Evolutionary conservation across 352 stramenopile species (phyloP).

Genomic region (Aphanomyces stellatus): DNA sequence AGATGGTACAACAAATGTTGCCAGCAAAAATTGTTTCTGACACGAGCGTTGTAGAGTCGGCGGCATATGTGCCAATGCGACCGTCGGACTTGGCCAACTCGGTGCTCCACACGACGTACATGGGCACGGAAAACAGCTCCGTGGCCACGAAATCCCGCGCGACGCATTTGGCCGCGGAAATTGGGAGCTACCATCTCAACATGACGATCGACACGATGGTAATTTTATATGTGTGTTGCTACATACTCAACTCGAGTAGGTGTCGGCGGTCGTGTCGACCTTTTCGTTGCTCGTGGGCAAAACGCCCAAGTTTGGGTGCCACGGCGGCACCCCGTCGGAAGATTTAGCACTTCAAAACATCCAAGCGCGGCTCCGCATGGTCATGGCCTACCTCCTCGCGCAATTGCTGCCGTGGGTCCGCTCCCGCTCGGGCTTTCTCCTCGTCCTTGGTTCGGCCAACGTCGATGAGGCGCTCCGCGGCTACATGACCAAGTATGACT

Average conservation of each 20-base stretch:
- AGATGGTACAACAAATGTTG: no score
- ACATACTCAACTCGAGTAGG: not conserved
- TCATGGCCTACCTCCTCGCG: conserved; percentile 96
- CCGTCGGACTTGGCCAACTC: conserved; percentile 88
- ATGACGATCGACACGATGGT: conserved; percentile 95
- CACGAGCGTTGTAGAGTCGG: no score
- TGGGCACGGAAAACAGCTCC: conserved; percentile 96
- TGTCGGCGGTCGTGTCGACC: conserved; percentile 54
- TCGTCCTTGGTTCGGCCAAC: conserved; percentile 97
- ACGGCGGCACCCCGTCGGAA: conserved; percentile 87
- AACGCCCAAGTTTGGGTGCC: conserved; percentile 81
- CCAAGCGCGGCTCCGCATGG: conserved; percentile 96
- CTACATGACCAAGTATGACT: conserved; percentile 99
- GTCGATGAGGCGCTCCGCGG: conserved; percentile 97
- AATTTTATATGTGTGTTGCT: conserved; percentile 42
- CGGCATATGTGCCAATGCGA: no score
- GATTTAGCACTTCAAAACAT: conserved; percentile 99
- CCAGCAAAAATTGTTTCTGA: no score
- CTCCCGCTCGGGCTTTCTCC: conserved; percentile 89
- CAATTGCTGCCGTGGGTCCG: conserved; percentile 98
- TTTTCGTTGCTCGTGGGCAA: conserved; percentile 79
- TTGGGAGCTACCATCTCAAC: conserved; percentile 93
- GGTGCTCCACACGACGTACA: conserved; percentile 96
- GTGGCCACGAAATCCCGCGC: conserved; percentile 86
- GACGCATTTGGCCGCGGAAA: conserved; percentile 78